A percentile compares a stretch with the other conserved stretches of the same genome.
Conservation (phyloP, 441 rosid genomes). For the Syzygium malaccense region DNA sequence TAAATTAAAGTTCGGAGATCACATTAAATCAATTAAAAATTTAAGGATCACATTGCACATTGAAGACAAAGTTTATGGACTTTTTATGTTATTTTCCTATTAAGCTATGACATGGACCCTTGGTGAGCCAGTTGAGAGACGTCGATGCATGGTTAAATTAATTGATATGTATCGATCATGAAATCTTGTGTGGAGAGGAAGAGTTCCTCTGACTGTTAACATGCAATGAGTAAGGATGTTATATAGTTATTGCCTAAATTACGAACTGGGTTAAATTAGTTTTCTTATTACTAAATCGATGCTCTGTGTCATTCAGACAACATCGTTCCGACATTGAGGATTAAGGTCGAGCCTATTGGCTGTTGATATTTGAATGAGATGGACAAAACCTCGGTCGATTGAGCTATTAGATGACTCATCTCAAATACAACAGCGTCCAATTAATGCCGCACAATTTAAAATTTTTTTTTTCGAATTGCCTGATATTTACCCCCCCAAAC, state of each 20-base stretch:
- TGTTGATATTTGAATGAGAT: neutral
- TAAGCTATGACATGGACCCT: neutral
- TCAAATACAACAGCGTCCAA: neutral
- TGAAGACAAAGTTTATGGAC: too few relatives aligned
- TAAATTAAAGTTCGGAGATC: too few relatives aligned
- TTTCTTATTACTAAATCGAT: neutral
- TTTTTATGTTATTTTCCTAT: neutral
- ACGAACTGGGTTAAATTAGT: neutral
- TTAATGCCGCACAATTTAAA: neutral
- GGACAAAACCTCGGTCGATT: neutral
- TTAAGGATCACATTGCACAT: too few relatives aligned
- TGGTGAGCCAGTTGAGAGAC: neutral
- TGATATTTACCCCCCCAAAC: neutral
- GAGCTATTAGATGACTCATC: neutral
- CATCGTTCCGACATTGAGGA: accelerated
- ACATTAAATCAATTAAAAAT: too few relatives aligned
- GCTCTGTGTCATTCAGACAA: accelerated
- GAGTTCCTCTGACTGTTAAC: accelerated
- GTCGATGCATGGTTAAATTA: too few relatives aligned
- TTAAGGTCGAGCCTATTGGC: neutral
- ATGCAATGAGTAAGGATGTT: neutral
- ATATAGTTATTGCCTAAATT: neutral
- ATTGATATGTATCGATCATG: neutral
- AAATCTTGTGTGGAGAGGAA: neutral
- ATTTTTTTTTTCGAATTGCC: neutral